Percentiles rank a stretch among this genome's conserved stretches.
Conservation (phyloP, 208 protist species). For the Acanthamoeba triangularis region DNA sequence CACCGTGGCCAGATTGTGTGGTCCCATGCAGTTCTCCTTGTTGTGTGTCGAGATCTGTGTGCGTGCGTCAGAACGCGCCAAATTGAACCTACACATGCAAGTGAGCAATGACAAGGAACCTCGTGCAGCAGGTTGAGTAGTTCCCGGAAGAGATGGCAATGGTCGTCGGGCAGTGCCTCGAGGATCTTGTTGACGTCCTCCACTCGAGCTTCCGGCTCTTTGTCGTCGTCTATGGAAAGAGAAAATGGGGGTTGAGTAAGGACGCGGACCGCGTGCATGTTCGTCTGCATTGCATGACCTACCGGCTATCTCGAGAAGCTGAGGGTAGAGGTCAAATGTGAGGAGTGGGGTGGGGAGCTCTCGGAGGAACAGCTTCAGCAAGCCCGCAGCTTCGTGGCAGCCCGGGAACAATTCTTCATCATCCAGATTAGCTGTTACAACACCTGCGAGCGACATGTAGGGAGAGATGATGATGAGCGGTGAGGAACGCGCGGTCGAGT, state of each 20-base stretch:
- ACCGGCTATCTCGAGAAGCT: constrained; percentile 3
- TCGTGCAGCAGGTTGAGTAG: not conserved
- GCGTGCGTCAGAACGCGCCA: not conserved
- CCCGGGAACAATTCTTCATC: constrained; percentile 2
- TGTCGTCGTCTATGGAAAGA: constrained; percentile 9
- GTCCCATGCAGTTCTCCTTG: constrained; percentile 35
- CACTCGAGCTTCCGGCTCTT: not conserved
- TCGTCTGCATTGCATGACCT: not conserved
- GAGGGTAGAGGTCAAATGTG: constrained; percentile 38
- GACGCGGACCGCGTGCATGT: not conserved
- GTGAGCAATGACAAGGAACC: not conserved
- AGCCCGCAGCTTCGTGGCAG: constrained; percentile 30
- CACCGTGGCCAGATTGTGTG: constrained; percentile 58
- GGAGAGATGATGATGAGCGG: not conserved
- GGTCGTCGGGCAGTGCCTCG: not conserved
- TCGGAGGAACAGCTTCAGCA: constrained; percentile 60
- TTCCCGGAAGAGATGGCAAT: constrained; percentile 16
- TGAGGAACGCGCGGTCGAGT: not conserved
- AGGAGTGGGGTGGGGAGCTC: constrained; percentile 21
- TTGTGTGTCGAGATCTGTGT: constrained; percentile 24
- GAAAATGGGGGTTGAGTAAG: not conserved
- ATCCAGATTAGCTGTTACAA: not conserved
- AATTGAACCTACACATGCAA: not conserved
- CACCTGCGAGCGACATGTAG: not conserved
- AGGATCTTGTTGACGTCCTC: not conserved